Evolutionary conservation across 106 monocot species (phyloP).

Genomic region (Dendrobium catenatum): DNA sequence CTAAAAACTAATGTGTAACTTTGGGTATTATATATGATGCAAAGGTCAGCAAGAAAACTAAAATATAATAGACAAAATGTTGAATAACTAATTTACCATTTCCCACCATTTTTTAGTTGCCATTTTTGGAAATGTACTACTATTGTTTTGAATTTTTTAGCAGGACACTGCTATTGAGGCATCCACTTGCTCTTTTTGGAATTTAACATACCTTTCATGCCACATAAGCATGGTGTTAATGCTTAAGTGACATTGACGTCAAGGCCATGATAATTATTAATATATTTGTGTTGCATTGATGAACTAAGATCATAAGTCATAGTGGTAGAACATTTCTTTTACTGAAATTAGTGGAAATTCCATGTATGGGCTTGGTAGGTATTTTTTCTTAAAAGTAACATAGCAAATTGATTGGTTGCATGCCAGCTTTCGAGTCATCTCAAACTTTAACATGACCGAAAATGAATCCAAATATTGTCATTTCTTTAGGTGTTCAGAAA

Average conservation of each 20-base stretch:
- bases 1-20: neutral
- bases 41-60: neutral
- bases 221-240: neutral
- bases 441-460: neutral
- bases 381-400: neutral
- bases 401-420: neutral
- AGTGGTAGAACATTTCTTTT: neutral
- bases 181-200: neutral
- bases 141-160: neutral
- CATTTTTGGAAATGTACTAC: neutral
- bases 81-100: neutral
- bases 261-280: neutral
- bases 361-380: neutral
- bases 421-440: neutral
- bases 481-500: slow-evolving; percentile 46
- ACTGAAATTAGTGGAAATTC: neutral
- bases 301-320: neutral
- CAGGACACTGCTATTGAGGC: neutral
- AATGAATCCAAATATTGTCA: slow-evolving; percentile 1
- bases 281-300: neutral
- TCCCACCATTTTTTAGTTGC: neutral
- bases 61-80: neutral
- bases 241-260: neutral
- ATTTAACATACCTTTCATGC: neutral
- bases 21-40: neutral